Evolutionary conservation across 441 rosid genomes (phyloP).

Genomic region (Mallotus repandus): DNA sequence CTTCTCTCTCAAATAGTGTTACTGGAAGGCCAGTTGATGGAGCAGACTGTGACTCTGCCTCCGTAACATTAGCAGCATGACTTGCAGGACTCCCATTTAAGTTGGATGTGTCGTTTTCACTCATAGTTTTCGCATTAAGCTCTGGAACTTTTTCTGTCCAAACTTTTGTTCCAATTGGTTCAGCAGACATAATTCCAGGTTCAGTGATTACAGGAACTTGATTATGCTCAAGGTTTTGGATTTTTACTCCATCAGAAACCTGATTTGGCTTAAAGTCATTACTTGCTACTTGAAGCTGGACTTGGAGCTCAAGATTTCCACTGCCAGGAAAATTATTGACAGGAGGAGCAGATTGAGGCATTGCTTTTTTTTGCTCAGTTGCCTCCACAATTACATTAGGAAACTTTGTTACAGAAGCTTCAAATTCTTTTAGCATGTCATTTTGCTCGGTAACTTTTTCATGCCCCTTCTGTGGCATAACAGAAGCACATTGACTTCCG

Average conservation of each 20-base stretch:
- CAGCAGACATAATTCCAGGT: conserved; percentile 26
- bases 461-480: conserved; percentile 22
- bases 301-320: conserved; percentile 27
- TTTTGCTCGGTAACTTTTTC: conserved; percentile 26
- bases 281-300: conserved; percentile 30
- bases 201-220: conserved; percentile 25
- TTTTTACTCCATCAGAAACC: conserved; percentile 21
- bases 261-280: conserved; percentile 28
- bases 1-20: conserved; percentile 29
- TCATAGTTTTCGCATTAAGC: conserved; percentile 31
- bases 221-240: conserved; percentile 20
- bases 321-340: conserved; percentile 32
- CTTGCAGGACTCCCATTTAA: conserved; percentile 17
- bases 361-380: conserved; percentile 32
- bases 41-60: conserved; percentile 22
- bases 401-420: conserved; percentile 25
- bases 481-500: conserved; percentile 25
- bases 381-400: conserved; percentile 18
- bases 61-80: conserved; percentile 12
- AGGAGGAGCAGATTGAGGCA: conserved; percentile 23
- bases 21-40: conserved; percentile 31
- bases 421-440: conserved; percentile 26
- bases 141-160: conserved; percentile 35
- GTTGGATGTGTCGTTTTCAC: conserved; percentile 23
- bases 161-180: conserved; percentile 30